A percentile compares a stretch with the other conserved stretches of the same genome.
Conservation (phyloP, 139 green algal species). For the Coccomyxa sp. region DNA sequence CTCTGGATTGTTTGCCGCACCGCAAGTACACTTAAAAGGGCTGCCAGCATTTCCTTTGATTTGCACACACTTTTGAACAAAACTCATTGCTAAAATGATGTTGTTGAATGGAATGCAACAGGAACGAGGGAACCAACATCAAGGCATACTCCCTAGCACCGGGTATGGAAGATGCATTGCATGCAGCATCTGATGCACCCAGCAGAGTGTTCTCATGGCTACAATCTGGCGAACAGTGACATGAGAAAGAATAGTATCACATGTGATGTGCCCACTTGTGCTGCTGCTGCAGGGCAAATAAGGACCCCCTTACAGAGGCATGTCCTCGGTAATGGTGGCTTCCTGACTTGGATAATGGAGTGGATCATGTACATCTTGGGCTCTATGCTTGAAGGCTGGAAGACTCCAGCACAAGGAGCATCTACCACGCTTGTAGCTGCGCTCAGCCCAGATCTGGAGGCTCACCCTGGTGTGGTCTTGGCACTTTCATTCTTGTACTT, state of each 20-base stretch:
- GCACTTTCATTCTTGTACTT: too few relatives aligned
- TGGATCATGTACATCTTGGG: background rate
- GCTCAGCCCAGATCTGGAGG: background rate
- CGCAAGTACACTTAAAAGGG: background rate
- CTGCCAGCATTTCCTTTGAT: background rate
- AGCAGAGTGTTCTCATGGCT: too few relatives aligned
- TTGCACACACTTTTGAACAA: background rate
- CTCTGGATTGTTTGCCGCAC: background rate
- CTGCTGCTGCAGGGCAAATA: conserved; percentile 12
- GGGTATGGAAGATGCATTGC: background rate
- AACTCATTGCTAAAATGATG: too few relatives aligned
- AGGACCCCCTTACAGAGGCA: conserved; percentile 29
- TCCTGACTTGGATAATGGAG: background rate
- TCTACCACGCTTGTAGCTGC: background rate
- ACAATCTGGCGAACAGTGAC: too few relatives aligned
- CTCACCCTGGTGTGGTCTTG: background rate
- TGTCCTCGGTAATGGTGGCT: background rate
- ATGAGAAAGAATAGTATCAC: too few relatives aligned
- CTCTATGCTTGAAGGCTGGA: background rate
- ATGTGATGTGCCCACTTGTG: too few relatives aligned
- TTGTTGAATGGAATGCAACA: background rate
- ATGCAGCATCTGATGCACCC: too few relatives aligned
- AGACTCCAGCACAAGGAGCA: background rate
- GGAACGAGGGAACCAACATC: conserved; percentile 30
- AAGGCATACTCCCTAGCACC: conserved; percentile 41